phyloP scores from a whole-genome alignment of 208 protist genomes.

The Acanthamoeba lenticulata region DNA sequence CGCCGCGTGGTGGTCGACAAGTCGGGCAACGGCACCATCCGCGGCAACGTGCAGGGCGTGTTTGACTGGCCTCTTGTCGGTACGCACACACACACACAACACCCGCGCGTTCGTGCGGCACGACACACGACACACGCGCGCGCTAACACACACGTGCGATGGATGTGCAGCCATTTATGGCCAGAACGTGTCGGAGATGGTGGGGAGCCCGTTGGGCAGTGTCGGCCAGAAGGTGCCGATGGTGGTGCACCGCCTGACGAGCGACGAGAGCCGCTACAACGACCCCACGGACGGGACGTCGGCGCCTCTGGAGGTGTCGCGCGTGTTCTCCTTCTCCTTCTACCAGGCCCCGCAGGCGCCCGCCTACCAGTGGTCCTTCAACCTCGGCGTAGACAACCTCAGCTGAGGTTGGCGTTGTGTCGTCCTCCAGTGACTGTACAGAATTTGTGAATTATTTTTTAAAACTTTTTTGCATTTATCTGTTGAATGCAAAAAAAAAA shows the following conservation, averaged over 20 bases:
- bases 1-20: neutral
- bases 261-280: neutral
- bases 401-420: neutral
- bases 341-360: neutral
- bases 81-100: neutral
- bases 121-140: neutral
- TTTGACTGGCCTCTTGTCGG: neutral
- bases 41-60: neutral
- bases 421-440: no score
- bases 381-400: conserved; percentile 36
- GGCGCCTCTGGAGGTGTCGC: neutral
- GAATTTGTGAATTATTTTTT: no score
- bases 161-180: neutral
- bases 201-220: no score
- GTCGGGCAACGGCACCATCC: conserved; percentile 8
- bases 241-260: neutral
- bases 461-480: no score
- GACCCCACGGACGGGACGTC: neutral
- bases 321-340: conserved; percentile 31
- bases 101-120: neutral
- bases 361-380: conserved; percentile 1
- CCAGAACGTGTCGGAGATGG: neutral
- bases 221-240: neutral
- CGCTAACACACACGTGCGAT: neutral
- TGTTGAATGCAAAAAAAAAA: no score